Evolutionary conservation across 1,139 yeast species (phyloP).

Genomic region (Taphrina wiesneri): DNA sequence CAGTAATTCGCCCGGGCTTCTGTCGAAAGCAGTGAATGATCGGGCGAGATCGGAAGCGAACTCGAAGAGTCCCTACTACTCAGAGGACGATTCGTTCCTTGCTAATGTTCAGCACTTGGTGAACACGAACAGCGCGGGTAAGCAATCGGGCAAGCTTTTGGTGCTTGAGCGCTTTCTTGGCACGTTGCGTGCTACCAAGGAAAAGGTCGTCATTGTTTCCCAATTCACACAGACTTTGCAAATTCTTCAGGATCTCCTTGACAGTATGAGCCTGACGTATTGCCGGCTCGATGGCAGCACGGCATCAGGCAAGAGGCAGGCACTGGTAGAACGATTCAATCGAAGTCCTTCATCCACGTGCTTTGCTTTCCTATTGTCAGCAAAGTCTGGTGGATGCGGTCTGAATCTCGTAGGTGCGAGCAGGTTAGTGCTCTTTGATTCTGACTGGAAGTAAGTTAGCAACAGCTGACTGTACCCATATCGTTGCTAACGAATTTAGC

Average conservation of each 20-base stretch:
- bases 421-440: slow-evolving; percentile 75
- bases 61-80: background rate
- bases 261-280: slow-evolving; percentile 55
- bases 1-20: slow-evolving; percentile 76
- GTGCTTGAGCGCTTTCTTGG: slow-evolving; percentile 45
- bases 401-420: slow-evolving; percentile 89
- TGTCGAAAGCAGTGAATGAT: slow-evolving; percentile 48
- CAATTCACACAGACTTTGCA: slow-evolving; percentile 88
- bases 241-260: slow-evolving; percentile 61
- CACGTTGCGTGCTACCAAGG: slow-evolving; percentile 49
- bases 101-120: slow-evolving; percentile 13
- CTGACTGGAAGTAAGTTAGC: slow-evolving; percentile 51
- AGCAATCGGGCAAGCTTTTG: slow-evolving; percentile 45
- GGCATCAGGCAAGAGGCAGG: slow-evolving; percentile 62
- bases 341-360: slow-evolving; percentile 48
- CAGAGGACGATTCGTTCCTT: slow-evolving; percentile 16
- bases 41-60: background rate
- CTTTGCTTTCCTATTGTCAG: slow-evolving; percentile 75
- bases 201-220: slow-evolving; percentile 83
- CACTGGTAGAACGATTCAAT: slow-evolving; percentile 71
- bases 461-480: background rate
- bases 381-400: slow-evolving; percentile 91
- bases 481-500: slow-evolving; percentile 53
- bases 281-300: slow-evolving; percentile 84
- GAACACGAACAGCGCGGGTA: background rate